Evolutionary conservation across 331 rosid species (phyloP), one percentile per base, ranked within the genome.

Genomic region (Pyrus hybrid): DNA sequence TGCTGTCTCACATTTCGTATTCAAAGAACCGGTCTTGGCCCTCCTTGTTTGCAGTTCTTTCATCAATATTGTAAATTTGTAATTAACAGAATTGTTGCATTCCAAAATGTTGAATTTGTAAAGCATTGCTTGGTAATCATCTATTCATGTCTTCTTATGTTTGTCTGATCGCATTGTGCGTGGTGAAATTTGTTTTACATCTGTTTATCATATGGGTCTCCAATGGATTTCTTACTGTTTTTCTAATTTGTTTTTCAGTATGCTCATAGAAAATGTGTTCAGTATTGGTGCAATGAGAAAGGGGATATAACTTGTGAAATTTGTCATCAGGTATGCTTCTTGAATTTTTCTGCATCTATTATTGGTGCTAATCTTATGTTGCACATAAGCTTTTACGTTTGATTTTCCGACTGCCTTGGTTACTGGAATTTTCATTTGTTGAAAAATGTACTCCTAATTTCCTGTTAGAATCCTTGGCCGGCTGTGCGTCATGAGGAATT

Each of bases 241-340:
- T 28, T 22, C 20, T 30, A 9, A 58, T 3, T 9, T n/a, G 22
- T 68, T 78, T 47, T 82, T 78, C 93, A 93, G 98, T 93, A 81
- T 83, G 97, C 98, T 37, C 98, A 93, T 85, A 88, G 98, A 72
- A 93, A 93, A 84, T 93, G 98, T 35, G 98, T 93, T 68, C 98
- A 93, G 85, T 93, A 88, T 84, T 93, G 98, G 98, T 93, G 98
- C 80, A 83, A 93, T 77, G 98, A 93, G 90, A 93, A 93, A 86
- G 98, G 98, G 49, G 98, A 91, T 81, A 90, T 83, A 69, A 91
- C 80, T 85, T 93, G 98, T 79, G 97, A 91, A 86, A 93, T 93
- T 66, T 93, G 98, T 72, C 96, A 93, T 85, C 91, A 91, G 98
- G 98, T 93, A 84, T 77, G 80, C 69, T 68, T 22, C 26, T 22